Percentiles rank a stretch among this genome's conserved stretches.
Conservation (phyloP, 176 grass and related monocot genomes). For the Triticum monococcum region DNA sequence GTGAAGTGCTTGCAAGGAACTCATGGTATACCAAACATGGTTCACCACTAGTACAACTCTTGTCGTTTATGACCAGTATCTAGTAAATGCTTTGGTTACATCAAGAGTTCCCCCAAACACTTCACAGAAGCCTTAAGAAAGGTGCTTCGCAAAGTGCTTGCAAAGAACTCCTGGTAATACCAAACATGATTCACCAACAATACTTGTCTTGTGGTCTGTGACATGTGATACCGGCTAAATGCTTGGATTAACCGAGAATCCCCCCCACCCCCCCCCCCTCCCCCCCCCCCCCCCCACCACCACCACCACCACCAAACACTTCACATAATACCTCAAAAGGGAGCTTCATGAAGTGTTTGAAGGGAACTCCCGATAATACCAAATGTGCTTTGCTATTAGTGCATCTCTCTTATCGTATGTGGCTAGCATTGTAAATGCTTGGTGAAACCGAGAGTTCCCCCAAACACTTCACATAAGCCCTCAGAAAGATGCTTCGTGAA, state of each 20-base stretch:
- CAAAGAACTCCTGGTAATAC: too few species aligned
- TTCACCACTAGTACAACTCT: too few species aligned
- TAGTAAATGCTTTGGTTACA: background rate
- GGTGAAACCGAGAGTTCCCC: conserved; percentile 50
- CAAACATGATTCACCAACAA: background rate
- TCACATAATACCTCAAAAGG: too few species aligned
- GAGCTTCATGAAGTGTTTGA: conserved; percentile 7
- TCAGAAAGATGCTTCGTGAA: background rate
- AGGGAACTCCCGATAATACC: conserved; percentile 36
- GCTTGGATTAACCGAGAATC: conserved; percentile 36
- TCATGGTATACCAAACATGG: too few species aligned
- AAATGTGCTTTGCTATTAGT: background rate
- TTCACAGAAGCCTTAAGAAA: background rate
- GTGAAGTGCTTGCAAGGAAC: too few species aligned
- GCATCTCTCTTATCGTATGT: background rate
- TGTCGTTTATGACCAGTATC: too few species aligned
- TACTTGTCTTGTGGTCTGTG: background rate
- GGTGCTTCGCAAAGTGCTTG: background rate
- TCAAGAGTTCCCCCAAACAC: too few species aligned
- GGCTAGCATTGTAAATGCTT: background rate
- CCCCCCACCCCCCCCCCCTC: conserved; percentile 56
- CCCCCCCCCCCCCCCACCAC: too few species aligned
- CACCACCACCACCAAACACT: too few species aligned
- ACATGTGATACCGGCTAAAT: background rate
- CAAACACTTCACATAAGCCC: conserved; percentile 46